These are phyloP conservation scores for Phytophthora pistaciae DNA, from an alignment of 352 stramenopile genomes.

Conservation along the genomic window DNA sequence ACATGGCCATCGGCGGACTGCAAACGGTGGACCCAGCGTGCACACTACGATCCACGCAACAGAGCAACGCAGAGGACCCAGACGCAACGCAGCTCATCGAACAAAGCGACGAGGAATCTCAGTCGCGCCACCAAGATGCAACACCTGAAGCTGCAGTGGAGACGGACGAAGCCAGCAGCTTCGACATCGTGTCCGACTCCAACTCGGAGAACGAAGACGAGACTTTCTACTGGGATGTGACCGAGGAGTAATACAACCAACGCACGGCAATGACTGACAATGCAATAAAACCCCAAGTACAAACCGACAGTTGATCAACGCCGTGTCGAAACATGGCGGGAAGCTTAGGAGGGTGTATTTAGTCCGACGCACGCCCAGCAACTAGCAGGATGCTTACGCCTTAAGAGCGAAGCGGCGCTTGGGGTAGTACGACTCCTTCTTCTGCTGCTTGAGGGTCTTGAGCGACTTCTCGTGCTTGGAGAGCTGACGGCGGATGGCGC, in stretches of 20 bases:
- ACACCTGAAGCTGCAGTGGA: conserved; percentile 9
- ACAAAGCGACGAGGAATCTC: conserved; percentile 27
- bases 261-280: conserved; percentile 1
- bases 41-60: conserved; percentile 71
- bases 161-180: conserved; percentile 30
- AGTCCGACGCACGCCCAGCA: conserved; percentile 50
- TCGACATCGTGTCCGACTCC: conserved; percentile 70
- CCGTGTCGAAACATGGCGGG: conserved; percentile 47
- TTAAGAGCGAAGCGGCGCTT: conserved; percentile 98
- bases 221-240: conserved; percentile 32
- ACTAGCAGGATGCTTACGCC: conserved; percentile 86
- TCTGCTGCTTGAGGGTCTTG: conserved; percentile 95
- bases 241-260: conserved; percentile 23
- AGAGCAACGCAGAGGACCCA: conserved; percentile 44
- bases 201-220: conserved; percentile 57
- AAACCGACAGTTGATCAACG: conserved; percentile 34
- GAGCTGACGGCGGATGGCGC: conserved; percentile 97
- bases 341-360: conserved; percentile 80
- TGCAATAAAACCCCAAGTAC: conserved; percentile 1
- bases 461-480: conserved; percentile 95
- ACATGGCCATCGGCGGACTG: conserved; percentile 52
- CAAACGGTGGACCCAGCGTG: conserved; percentile 50
- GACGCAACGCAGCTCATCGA: conserved; percentile 32
- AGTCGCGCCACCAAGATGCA: conserved; percentile 15
- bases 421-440: conserved; percentile 98